Evolutionary conservation across 371 early-diverging fungal species (phyloP).

Genomic region (Mortierella sp.): DNA sequence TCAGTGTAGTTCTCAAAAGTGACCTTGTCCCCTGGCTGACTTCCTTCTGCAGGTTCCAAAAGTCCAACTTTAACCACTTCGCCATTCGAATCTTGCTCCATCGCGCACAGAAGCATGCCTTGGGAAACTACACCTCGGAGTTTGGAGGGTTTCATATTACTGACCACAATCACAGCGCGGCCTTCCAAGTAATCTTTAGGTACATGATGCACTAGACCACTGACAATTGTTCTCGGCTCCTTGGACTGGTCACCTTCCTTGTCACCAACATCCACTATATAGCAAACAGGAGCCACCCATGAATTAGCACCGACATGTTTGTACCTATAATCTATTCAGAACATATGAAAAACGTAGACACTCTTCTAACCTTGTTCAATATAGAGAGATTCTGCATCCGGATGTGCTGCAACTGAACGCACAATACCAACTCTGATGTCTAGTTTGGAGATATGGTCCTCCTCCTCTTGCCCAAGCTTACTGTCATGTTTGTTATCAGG

Average conservation of each 20-base stretch:
- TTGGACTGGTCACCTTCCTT: conserved; percentile 50
- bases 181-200: conserved; percentile 58
- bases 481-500: neutral
- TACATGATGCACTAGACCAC: conserved; percentile 78
- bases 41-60: conserved; percentile 60
- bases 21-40: conserved; percentile 64
- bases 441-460: conserved; percentile 68
- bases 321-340: neutral
- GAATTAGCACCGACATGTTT: neutral
- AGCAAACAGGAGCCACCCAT: neutral
- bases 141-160: conserved; percentile 71
- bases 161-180: conserved; percentile 66
- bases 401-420: conserved; percentile 71
- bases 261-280: conserved; percentile 73
- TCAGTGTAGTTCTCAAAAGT: conserved; percentile 52
- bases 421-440: conserved; percentile 86
- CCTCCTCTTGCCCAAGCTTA: conserved; percentile 12
- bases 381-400: conserved; percentile 80
- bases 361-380: conserved; percentile 71
- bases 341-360: neutral
- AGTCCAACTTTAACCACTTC: conserved; percentile 59
- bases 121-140: conserved; percentile 71
- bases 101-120: conserved; percentile 72
- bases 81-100: conserved; percentile 48
- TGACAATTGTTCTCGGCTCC: conserved; percentile 77